A percentile compares a stretch with the other conserved stretches of the same genome.
phyloP scores from a whole-genome alignment of 2,329 filamentous ascomycete genomes.

The Sporothrix variecibatus region DNA sequence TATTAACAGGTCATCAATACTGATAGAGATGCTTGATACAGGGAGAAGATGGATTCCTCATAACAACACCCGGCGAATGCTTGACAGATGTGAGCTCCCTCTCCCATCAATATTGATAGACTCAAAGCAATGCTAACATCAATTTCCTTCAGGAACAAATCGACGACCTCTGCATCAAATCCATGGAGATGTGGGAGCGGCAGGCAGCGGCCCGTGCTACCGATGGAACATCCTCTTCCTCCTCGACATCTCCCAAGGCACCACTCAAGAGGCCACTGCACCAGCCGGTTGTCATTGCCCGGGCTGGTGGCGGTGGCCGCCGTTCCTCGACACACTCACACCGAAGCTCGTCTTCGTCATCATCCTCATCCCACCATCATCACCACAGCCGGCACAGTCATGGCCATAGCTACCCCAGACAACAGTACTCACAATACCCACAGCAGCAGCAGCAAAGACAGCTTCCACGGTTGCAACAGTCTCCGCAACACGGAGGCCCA shows the following conservation, averaged over 20 bases:
- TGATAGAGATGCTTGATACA: constrained; percentile 35
- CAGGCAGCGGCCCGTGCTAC: constrained; percentile 52
- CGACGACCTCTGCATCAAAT: constrained; percentile 62
- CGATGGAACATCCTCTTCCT: constrained; percentile 31
- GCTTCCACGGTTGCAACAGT: not conserved
- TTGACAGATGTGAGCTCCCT: constrained; percentile 56
- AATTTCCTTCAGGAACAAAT: constrained; percentile 56
- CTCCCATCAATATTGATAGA: too few species aligned
- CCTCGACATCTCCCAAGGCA: constrained; percentile 47
- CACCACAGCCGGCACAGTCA: constrained; percentile 27
- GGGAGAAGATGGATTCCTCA: constrained; percentile 64
- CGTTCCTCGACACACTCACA: constrained; percentile 29
- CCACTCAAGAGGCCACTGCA: constrained; percentile 59
- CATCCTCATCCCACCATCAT: constrained; percentile 33
- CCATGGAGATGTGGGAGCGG: constrained; percentile 59
- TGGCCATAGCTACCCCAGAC: not conserved
- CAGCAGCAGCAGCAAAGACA: constrained; percentile 12
- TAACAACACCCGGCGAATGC: constrained; percentile 59
- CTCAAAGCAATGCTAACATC: not conserved
- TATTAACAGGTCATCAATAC: not conserved
- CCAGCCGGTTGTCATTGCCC: constrained; percentile 55
- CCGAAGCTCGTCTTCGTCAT: constrained; percentile 34
- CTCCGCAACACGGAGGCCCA: not conserved
- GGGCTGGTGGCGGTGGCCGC: constrained; percentile 41
- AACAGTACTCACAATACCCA: not conserved